Evolutionary conservation across 768 basidiomycete genomes (phyloP).

Genomic region (Roridomyces roridus): DNA sequence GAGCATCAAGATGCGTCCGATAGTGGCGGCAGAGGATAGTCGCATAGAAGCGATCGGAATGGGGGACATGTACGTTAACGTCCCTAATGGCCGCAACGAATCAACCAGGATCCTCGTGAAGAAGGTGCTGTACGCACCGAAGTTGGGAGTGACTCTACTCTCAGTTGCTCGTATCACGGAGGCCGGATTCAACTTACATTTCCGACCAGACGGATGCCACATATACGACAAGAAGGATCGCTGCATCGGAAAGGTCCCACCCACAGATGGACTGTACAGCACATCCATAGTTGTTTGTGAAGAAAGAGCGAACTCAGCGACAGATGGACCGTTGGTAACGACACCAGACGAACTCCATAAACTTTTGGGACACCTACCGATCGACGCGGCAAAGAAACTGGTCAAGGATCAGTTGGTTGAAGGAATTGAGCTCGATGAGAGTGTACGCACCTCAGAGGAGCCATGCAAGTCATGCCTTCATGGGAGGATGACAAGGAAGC

Average conservation of each 20-base stretch:
- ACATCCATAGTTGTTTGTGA: not conserved
- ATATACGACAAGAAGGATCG: constrained; percentile 22
- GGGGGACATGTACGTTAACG: constrained; percentile 33
- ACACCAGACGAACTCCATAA: constrained; percentile 28
- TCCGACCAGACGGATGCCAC: constrained; percentile 26
- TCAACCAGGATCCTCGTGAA: constrained; percentile 30
- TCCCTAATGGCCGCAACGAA: constrained; percentile 28
- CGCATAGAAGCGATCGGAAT: constrained; percentile 34
- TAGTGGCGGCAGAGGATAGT: constrained; percentile 34
- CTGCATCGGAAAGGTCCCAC: constrained; percentile 2
- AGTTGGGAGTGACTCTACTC: constrained; percentile 35
- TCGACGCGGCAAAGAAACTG: constrained; percentile 24
- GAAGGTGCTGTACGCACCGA: constrained; percentile 37
- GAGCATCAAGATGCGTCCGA: constrained; percentile 29
- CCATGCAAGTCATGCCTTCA: constrained; percentile 35
- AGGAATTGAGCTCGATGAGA: constrained; percentile 30
- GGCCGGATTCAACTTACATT: constrained; percentile 28
- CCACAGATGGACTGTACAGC: constrained; percentile 11
- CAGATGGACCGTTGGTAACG: constrained; percentile 1
- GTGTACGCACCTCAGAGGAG: constrained; percentile 14
- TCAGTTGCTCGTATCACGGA: constrained; percentile 35
- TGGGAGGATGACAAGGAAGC: constrained; percentile 34
- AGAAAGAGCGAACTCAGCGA: not conserved
- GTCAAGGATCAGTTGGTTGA: constrained; percentile 29
- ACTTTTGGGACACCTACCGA: constrained; percentile 32